Conservation (phyloP, 805 yeast species). For the Yamadazyma olivae region DNA sequence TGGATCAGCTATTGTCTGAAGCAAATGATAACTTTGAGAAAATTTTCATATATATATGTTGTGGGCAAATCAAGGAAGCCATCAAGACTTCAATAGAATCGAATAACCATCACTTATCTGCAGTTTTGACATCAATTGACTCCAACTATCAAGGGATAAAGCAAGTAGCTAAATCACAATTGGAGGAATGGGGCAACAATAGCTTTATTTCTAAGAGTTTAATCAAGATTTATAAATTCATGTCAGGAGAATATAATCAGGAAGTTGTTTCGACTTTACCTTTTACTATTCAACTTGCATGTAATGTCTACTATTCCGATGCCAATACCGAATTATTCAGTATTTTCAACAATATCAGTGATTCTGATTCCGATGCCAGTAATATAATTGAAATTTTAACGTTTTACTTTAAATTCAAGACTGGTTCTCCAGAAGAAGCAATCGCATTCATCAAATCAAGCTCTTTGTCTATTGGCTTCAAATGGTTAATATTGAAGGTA, state of each 20-base stretch:
- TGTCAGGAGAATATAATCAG: constrained; percentile 48
- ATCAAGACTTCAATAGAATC: constrained; percentile 56
- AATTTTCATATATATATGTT: constrained; percentile 48
- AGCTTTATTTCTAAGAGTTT: constrained; percentile 43
- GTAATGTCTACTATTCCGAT: constrained; percentile 64
- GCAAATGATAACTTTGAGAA: constrained; percentile 44
- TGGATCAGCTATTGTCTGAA: constrained; percentile 21
- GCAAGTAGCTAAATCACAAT: constrained; percentile 55
- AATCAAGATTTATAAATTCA: constrained; percentile 58
- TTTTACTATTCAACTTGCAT: constrained; percentile 63
- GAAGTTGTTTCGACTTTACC: constrained; percentile 46
- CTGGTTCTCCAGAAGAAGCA: constrained; percentile 7
- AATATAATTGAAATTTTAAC: constrained; percentile 19
- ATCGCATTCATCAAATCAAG: constrained; percentile 6
- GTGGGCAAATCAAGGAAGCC: constrained; percentile 63
- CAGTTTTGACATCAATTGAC: constrained; percentile 64
- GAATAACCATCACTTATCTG: constrained; percentile 67
- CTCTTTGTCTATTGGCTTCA: constrained; percentile 32
- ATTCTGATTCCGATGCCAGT: constrained; percentile 6
- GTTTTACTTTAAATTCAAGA: constrained; percentile 10
- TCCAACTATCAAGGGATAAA: constrained; percentile 63
- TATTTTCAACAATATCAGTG: constrained; percentile 8
- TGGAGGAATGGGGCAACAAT: constrained; percentile 59
- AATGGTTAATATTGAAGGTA: constrained; percentile 46
- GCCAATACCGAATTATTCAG: constrained; percentile 11